Conservation (phyloP, 495 filamentous ascomycete species). For the Jackrogersella minutella region DNA sequence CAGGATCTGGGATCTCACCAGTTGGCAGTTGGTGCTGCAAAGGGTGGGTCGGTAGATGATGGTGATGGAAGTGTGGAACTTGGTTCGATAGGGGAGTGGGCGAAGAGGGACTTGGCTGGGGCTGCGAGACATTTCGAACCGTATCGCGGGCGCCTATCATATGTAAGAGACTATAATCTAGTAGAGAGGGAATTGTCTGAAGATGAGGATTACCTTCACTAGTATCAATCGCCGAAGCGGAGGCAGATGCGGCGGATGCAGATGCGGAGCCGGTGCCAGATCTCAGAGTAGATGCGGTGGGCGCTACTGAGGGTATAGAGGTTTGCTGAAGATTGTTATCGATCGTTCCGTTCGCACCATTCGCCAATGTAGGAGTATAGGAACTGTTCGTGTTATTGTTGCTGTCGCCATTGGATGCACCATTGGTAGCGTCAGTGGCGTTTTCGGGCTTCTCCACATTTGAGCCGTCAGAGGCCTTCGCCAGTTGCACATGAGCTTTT, state of each 20-base stretch:
- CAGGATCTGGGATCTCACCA: slow-evolving; percentile 27
- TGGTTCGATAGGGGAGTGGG: slow-evolving; percentile 19
- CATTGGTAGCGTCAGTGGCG: slow-evolving; percentile 10
- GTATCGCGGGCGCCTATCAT: slow-evolving; percentile 36
- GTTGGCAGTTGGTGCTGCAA: slow-evolving; percentile 24
- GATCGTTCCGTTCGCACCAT: slow-evolving; percentile 16
- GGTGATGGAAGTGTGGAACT: slow-evolving; percentile 9
- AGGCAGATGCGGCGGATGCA: slow-evolving; percentile 9
- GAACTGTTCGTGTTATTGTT: not conserved
- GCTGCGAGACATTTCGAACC: slow-evolving; percentile 26
- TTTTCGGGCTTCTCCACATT: slow-evolving; percentile 38
- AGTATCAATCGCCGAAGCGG: slow-evolving; percentile 15
- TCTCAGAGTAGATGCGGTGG: not conserved
- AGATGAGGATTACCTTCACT: slow-evolving; percentile 35
- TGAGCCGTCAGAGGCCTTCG: slow-evolving; percentile 41
- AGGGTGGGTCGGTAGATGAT: slow-evolving; percentile 19
- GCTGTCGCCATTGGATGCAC: not conserved
- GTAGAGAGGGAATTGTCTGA: not conserved
- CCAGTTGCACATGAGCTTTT: slow-evolving; percentile 24
- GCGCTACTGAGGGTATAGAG: slow-evolving; percentile 3
- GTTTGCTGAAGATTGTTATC: not conserved
- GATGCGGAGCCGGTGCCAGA: slow-evolving; percentile 6
- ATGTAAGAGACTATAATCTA: slow-evolving; percentile 32
- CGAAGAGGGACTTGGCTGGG: slow-evolving; percentile 31
- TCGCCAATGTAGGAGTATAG: not conserved